These are phyloP conservation scores for Acanthamoeba healyi DNA, from an alignment of 208 protist species.

Conservation along the genomic window DNA sequence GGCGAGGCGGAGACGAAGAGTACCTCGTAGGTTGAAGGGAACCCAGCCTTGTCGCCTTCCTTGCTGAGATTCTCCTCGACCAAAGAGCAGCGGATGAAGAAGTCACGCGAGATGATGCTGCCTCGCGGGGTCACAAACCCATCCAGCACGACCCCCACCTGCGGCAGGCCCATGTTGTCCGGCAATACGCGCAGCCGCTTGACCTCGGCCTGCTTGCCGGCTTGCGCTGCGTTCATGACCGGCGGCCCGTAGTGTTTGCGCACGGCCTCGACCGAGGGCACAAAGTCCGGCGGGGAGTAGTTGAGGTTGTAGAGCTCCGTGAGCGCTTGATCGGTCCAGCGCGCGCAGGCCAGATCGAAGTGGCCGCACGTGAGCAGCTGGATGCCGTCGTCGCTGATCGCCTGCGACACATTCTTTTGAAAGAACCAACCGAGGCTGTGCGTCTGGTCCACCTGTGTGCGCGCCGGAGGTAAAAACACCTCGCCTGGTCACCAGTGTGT, in stretches of 20 bases:
- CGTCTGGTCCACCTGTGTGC: not conserved
- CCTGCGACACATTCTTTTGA: not conserved
- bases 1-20: not conserved
- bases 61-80: not conserved
- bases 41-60: not conserved
- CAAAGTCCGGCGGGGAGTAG: not conserved
- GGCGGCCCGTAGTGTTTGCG: not conserved
- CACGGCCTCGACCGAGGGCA: not conserved
- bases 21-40: slow-evolving; percentile 10
- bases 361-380: not conserved
- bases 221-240: not conserved
- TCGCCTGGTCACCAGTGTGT: no score
- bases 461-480: no score
- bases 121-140: not conserved
- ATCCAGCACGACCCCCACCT: not conserved
- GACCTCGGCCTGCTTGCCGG: not conserved
- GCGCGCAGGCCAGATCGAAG: not conserved
- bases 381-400: not conserved
- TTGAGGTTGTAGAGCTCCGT: not conserved
- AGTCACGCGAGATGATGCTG: not conserved
- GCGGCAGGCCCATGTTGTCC: not conserved
- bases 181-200: not conserved
- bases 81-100: not conserved
- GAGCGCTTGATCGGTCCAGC: not conserved
- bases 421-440: not conserved